Conservation (phyloP, 1,284 basidiomycete species). For the Chalciporus sp. region DNA sequence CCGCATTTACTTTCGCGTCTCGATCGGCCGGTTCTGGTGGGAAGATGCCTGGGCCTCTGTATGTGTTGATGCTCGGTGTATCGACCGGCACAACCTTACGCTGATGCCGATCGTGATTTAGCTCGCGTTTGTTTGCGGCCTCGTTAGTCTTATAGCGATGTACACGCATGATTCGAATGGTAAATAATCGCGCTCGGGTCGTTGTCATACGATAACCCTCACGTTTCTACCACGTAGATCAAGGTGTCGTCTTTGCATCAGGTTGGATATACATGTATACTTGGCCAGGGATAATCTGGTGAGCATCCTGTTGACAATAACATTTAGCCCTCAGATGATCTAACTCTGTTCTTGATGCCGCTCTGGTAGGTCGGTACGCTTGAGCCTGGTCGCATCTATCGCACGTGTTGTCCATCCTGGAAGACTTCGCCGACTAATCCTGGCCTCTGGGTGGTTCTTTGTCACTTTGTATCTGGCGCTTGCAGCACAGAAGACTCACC, state of each 20-base stretch:
- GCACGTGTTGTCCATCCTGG: constrained; percentile 5
- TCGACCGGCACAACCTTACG: too few species aligned
- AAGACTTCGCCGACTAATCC: constrained; percentile 1
- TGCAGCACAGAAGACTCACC: neutral
- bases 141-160: neutral
- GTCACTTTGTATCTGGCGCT: too few species aligned
- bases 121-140: too few species aligned
- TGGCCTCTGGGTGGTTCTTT: constrained; percentile 1
- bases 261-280: neutral
- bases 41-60: constrained; percentile 12
- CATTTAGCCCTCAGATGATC: too few species aligned
- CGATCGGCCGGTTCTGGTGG: constrained; percentile 10
- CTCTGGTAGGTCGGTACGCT: constrained; percentile 5
- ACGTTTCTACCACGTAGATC: neutral
- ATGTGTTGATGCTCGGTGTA: too few species aligned
- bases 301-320: neutral
- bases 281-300: neutral
- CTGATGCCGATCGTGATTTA: too few species aligned
- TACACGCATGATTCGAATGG: neutral
- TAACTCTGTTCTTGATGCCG: too few species aligned
- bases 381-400: constrained; percentile 11
- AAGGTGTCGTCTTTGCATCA: neutral
- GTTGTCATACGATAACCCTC: neutral
- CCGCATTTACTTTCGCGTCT: neutral
- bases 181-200: neutral